Base-by-base conservation (phyloP, 2,329 filamentous ascomycete species). In the Xylariales sp. region DNA sequence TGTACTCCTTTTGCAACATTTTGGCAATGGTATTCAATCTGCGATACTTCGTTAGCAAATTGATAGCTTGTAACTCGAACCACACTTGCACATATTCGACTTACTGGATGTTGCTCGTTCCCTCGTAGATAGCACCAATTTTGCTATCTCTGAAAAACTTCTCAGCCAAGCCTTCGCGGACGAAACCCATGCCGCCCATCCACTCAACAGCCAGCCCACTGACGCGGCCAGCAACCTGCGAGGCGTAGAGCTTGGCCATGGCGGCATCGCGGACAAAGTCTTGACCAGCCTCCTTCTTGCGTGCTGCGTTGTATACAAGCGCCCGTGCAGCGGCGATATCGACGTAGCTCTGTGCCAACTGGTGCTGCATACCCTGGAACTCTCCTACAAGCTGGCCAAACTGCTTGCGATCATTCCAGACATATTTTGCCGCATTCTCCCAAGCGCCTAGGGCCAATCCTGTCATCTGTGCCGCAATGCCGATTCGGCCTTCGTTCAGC, bases 111-210 rank as follows among this genome's bases (percentile, higher is more conserved):
- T 84, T 84, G 65, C 83, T 88, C 39, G 86, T 90, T 21, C 93
- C 93, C 70, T 96, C 91, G 61, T 96, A 96, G 52, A 96, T 97
- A 48, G 89, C 89, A 8, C 93, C 93, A 56, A 98, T 98, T 83
- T 97, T 98, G 74, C 86, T 93, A 62, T 98, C 93, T 32, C 93
- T 76, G 76, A 85, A 98, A 70, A 84, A 96, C 79, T 98, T 98
- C 79, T 98, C 93, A 1, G 93, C 93, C 41, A 95, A 81, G 0
- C 93, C 93, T 63, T 98, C 93, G 30, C 93, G 74, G 13, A 98
- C 93, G 54, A 98, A 98, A 31, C 93, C 93, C 93, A 98, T 97
- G 44, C 93, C 93, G 33, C 93, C 93, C 91, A 97, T 97, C 93
- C 93, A 98, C 69, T 98, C 93, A 19, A 98, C 81, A 0, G 91